Evolutionary conservation across 2,329 filamentous ascomycete species (phyloP).

Genomic region (Epichloe sylvatica): DNA sequence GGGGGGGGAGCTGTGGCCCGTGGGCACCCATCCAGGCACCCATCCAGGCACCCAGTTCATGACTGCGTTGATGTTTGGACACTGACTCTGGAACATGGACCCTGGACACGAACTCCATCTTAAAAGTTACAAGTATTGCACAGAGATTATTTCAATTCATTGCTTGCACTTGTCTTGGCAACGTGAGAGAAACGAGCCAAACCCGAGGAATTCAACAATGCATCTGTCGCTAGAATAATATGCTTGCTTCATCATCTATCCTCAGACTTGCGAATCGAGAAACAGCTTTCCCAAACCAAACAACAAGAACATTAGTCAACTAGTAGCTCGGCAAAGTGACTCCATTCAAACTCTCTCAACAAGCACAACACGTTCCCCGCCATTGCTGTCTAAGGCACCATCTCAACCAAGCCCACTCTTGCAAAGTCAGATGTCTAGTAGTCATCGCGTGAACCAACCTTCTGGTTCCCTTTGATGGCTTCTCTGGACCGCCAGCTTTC

Average conservation of each 20-base stretch:
- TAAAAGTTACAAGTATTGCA: too few species aligned
- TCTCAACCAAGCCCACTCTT: not conserved
- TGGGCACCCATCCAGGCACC: too few species aligned
- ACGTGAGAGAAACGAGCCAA: not conserved
- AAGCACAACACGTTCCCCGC: slow-evolving; percentile 4
- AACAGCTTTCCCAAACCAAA: slow-evolving; percentile 11
- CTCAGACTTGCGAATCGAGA: not conserved
- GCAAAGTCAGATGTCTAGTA: not conserved
- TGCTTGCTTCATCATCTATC: not conserved
- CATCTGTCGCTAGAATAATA: slow-evolving; percentile 1
- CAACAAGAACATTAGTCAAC: not conserved
- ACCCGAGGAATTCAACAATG: not conserved
- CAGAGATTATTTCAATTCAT: too few species aligned
- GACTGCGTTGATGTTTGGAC: too few species aligned
- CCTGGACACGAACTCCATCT: too few species aligned
- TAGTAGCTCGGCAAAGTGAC: not conserved
- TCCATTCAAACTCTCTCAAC: slow-evolving; percentile 2
- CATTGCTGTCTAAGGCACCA: not conserved
- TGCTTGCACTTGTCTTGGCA: too few species aligned
- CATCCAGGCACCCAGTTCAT: too few species aligned
- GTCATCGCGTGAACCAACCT: not conserved
- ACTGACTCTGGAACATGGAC: too few species aligned
- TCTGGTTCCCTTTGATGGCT: not conserved
- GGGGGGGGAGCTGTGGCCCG: not conserved
- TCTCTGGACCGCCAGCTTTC: not conserved